These are phyloP conservation scores for Albugo candida DNA, from an alignment of 352 stramenopile genomes.

Conservation along the genomic window DNA sequence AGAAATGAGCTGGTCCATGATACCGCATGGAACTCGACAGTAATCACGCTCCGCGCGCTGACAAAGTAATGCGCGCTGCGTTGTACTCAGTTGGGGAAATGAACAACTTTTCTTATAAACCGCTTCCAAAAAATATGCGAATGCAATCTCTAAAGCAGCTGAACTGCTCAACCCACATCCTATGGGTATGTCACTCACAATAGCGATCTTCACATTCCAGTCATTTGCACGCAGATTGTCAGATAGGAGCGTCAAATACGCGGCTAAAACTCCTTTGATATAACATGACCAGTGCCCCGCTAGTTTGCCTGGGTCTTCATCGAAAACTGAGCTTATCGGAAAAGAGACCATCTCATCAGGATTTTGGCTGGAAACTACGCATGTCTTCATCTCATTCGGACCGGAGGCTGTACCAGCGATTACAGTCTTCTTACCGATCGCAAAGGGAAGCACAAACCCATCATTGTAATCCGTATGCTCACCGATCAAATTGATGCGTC, in stretches of 20 bases:
- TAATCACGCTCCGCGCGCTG: conserved; percentile 91
- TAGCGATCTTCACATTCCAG: conserved; percentile 64
- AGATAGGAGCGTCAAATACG: conserved; percentile 50
- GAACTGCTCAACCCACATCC: conserved; percentile 85
- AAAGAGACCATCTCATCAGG: conserved; percentile 26
- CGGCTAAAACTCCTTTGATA: conserved; percentile 82
- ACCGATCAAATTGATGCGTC: conserved; percentile 91
- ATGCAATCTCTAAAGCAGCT: conserved; percentile 82
- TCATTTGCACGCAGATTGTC: conserved; percentile 13
- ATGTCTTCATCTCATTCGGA: conserved; percentile 5
- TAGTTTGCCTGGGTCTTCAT: conserved; percentile 10
- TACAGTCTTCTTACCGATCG: conserved; percentile 76
- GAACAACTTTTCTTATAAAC: conserved; percentile 28
- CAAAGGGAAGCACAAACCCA: conserved; percentile 90
- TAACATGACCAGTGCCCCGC: conserved; percentile 81
- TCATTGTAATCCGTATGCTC: conserved; percentile 95
- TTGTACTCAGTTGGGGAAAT: conserved; percentile 16
- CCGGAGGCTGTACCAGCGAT: conserved; percentile 38
- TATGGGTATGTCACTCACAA: conserved; percentile 83
- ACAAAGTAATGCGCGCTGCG: conserved; percentile 80
- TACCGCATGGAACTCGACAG: conserved; percentile 85
- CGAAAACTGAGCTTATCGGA: conserved; percentile 25
- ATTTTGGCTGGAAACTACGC: conserved; percentile 41
- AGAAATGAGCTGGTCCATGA: conserved; percentile 94
- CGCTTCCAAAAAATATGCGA: conserved; percentile 83